phyloP scores from a whole-genome alignment of 768 basidiomycete genomes.

The Pilatotrama ljubarskyi region DNA sequence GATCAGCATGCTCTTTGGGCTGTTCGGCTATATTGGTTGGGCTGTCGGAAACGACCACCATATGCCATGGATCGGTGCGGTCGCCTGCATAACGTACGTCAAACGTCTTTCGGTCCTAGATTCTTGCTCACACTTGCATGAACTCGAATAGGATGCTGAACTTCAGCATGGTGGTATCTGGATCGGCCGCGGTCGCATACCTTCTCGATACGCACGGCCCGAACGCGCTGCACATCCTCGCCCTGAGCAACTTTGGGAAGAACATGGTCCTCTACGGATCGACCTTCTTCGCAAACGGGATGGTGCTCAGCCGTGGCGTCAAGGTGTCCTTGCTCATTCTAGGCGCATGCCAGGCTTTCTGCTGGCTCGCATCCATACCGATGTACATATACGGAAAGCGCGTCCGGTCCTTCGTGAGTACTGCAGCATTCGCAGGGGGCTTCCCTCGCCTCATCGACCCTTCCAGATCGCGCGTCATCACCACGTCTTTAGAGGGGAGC shows the following conservation, averaged over 20 bases:
- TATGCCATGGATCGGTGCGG: slow-evolving; percentile 49
- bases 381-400: slow-evolving; percentile 49
- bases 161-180: slow-evolving; percentile 45
- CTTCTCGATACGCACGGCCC: slow-evolving; percentile 46
- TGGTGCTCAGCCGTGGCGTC: slow-evolving; percentile 40
- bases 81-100: slow-evolving; percentile 35
- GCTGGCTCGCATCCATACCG: slow-evolving; percentile 43
- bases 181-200: slow-evolving; percentile 45
- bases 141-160: slow-evolving; percentile 38
- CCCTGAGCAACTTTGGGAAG: slow-evolving; percentile 44
- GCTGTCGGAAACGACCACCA: slow-evolving; percentile 43
- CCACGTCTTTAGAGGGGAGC: slow-evolving; percentile 2
- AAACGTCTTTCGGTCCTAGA: neutral
- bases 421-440: neutral
- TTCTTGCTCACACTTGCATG: neutral
- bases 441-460: neutral
- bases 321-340: slow-evolving; percentile 42
- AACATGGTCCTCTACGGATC: slow-evolving; percentile 48
- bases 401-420: slow-evolving; percentile 41
- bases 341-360: slow-evolving; percentile 41
- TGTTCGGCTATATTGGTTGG: slow-evolving; percentile 50
- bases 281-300: slow-evolving; percentile 46
- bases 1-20: slow-evolving; percentile 42
- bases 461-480: slow-evolving; percentile 7
- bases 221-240: slow-evolving; percentile 43